phyloP scores from a whole-genome alignment of 116 monocot species.

The Phalaenopsis hybrid region DNA sequence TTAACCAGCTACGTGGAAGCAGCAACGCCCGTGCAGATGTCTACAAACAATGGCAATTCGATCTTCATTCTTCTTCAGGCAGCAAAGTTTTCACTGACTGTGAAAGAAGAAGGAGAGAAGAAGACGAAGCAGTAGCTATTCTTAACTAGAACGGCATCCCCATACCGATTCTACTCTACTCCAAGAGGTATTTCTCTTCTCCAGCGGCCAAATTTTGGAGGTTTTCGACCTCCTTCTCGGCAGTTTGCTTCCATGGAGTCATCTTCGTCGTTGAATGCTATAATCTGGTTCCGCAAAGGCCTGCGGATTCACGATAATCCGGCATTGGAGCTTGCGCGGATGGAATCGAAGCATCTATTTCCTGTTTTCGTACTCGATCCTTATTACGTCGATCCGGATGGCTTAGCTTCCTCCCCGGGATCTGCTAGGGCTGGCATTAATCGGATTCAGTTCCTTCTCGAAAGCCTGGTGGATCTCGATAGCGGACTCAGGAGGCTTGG shows the following conservation, averaged over 20 bases:
- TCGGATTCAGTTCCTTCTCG: constrained; percentile 78
- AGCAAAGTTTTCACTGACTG: neutral
- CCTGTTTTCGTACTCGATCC: constrained; percentile 92
- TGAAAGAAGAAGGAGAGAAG: neutral
- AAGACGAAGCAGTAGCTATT: neutral
- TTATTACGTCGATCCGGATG: constrained; percentile 64
- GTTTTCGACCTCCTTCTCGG: neutral
- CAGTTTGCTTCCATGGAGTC: neutral
- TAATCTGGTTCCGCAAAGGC: constrained; percentile 90
- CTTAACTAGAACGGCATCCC: constrained; percentile 1
- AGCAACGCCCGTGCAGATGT: neutral
- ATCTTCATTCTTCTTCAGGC: neutral
- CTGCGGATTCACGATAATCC: constrained; percentile 92
- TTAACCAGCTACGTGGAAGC: neutral
- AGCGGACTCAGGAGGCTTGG: constrained; percentile 53
- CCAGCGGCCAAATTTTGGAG: neutral
- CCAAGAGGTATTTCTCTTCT: neutral
- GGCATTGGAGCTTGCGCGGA: constrained; percentile 50
- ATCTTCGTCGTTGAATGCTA: constrained; percentile 29
- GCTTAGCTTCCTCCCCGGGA: constrained; percentile 55
- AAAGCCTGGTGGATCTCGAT: constrained; percentile 73
- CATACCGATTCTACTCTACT: neutral
- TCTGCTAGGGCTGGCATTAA: constrained; percentile 55
- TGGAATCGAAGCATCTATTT: constrained; percentile 35
- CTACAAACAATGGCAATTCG: constrained; percentile 20